A percentile compares a stretch with the other conserved stretches of the same genome.
These are phyloP conservation scores for Raphidocelis subcapitata DNA, from an alignment of 139 green algal species.

Conservation along the genomic window DNA sequence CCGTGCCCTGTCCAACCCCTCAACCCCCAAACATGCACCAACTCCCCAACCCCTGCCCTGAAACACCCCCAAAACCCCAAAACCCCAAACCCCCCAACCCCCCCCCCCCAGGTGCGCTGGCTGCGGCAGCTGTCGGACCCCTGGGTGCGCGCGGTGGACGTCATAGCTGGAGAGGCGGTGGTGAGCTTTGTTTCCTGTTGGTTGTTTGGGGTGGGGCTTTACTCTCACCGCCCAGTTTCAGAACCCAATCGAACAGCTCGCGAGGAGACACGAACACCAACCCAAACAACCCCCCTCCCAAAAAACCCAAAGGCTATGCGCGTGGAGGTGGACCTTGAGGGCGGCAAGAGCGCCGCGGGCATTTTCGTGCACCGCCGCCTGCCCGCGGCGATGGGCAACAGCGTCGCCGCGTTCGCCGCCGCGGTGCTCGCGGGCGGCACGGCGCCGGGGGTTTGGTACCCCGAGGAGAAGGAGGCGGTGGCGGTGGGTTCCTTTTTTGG, in stretches of 20 bases:
- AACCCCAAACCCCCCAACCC: too few species aligned
- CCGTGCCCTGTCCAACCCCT: too few species aligned
- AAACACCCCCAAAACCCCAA: too few species aligned
- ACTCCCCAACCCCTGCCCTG: too few species aligned
- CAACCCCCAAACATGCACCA: too few species aligned
- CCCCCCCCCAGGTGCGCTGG: slow-evolving; percentile 11
- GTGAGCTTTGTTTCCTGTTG: too few species aligned
- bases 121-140: slow-evolving; percentile 60
- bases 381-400: slow-evolving; percentile 67
- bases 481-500: slow-evolving; percentile 29
- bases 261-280: not conserved
- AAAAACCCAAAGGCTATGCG: slow-evolving; percentile 69
- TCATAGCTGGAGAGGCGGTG: slow-evolving; percentile 81
- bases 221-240: too few species aligned
- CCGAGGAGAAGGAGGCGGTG: slow-evolving; percentile 82
- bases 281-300: too few species aligned
- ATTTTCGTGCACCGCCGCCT: slow-evolving; percentile 85
- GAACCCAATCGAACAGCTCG: too few species aligned
- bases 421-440: slow-evolving; percentile 78
- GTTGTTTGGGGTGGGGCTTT: too few species aligned
- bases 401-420: slow-evolving; percentile 56
- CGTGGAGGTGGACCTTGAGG: slow-evolving; percentile 85
- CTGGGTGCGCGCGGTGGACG: slow-evolving; percentile 73
- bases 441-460: slow-evolving; percentile 93
- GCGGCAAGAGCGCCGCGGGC: slow-evolving; percentile 69